Base-by-base conservation (phyloP, 1,139 yeast species). In the Magnusiomyces tetraspermus region DNA sequence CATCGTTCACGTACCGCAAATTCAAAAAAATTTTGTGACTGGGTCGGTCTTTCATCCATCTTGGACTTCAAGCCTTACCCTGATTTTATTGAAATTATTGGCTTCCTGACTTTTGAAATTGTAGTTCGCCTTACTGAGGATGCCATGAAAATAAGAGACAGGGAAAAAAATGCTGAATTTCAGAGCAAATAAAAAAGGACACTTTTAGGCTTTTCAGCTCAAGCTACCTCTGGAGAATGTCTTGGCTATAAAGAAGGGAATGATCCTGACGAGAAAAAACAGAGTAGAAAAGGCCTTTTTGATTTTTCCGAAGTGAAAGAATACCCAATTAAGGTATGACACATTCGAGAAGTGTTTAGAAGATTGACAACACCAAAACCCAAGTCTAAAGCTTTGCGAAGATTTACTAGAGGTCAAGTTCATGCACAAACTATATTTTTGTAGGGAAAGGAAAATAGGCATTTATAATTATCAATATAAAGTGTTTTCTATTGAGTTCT, bases 61-160 rank as follows among this genome's bases (percentile, higher is more conserved):
- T 85, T 95, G 21, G 98, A 94, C 58, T 80, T 94, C 22, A 80
- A 94, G 62, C 96, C 97, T 2, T 87, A 86, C 64, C 98, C 94
- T 68, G 99, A 92, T 73, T 96, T 92, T 30, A 83, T 94, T 58
- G 99, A 92, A 72, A 92, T 92, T 46, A 73, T 92, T 47, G 99
- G 99, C 22, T 92, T 92, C 63, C 70, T 92, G 56, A 94, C 98
- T 0, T 92, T 94, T 71, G 99, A 92, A 67, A 89, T 92, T 65
- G 98, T 92, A 2, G 94, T 97, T 63, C 83, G 94, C 11, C 70
- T 92, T 54, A 92, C 98, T 0, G 97, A 92, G 68, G 88, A 85
- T 61, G 97, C 97, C 0, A 75, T 92, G 68, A 79, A 78, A 57
- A 84, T 92, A 46, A 89, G 90, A 61, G 79, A 77, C 52, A 75